These are phyloP conservation scores for Amanita thiersii DNA, from an alignment of 768 basidiomycete genomes.

Conservation along the genomic window DNA sequence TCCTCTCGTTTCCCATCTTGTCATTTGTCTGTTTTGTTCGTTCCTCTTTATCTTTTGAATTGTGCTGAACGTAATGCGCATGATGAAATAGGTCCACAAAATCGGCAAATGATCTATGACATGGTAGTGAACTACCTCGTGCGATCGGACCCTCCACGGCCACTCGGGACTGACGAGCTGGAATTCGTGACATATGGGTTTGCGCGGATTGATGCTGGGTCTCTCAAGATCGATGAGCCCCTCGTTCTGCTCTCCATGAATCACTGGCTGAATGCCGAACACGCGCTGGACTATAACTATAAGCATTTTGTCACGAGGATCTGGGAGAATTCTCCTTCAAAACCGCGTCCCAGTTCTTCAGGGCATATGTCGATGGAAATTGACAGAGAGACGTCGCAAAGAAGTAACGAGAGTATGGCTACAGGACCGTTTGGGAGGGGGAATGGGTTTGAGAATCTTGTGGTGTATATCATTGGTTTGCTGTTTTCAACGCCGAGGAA, in stretches of 20 bases:
- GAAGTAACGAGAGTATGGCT: too few relatives aligned
- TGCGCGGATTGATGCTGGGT: slow-evolving; percentile 29
- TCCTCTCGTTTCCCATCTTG: too few relatives aligned
- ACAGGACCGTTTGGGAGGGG: too few relatives aligned
- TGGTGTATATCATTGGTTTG: slow-evolving; percentile 32
- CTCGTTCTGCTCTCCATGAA: slow-evolving; percentile 34
- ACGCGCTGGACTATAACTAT: slow-evolving; percentile 21
- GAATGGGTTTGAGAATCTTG: slow-evolving; percentile 39
- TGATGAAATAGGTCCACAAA: slow-evolving; percentile 29
- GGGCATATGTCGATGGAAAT: too few relatives aligned
- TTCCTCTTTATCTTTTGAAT: too few relatives aligned
- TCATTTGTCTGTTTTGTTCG: too few relatives aligned
- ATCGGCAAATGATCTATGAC: slow-evolving; percentile 8
- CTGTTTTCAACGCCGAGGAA: slow-evolving; percentile 23
- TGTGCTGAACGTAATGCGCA: slow-evolving; percentile 19
- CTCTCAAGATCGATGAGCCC: slow-evolving; percentile 34
- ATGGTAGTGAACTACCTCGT: slow-evolving; percentile 30
- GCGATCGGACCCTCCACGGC: slow-evolving; percentile 26
- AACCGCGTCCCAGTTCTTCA: too few relatives aligned
- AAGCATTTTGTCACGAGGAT: slow-evolving; percentile 30
- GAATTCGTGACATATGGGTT: slow-evolving; percentile 37
- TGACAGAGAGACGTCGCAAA: too few relatives aligned
- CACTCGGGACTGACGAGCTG: slow-evolving; percentile 31
- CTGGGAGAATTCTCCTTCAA: slow-evolving; percentile 16
- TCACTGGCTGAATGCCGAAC: slow-evolving; percentile 30